Conservation (phyloP, 2,329 filamentous ascomycete species). For the Coniochaeta sp. region DNA sequence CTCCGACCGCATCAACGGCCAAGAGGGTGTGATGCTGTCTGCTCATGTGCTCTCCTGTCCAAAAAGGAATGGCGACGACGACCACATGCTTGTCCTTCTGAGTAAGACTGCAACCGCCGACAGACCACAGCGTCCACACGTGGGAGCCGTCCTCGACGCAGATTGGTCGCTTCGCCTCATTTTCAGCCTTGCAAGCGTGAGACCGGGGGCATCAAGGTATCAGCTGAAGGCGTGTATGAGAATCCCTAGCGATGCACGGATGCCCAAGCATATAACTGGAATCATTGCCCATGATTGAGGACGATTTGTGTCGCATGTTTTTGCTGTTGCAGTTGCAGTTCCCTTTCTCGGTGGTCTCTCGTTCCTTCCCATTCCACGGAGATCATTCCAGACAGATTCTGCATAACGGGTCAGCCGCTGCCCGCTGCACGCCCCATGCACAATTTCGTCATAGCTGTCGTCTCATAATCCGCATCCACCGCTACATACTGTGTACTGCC, state of each 20-base stretch:
- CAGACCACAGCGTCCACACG: neutral
- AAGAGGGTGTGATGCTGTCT: neutral
- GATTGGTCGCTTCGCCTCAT: neutral
- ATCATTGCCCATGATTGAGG: no score
- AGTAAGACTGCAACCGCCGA: neutral
- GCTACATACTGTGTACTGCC: no score
- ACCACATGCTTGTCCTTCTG: neutral
- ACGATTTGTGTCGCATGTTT: neutral
- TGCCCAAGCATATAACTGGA: neutral
- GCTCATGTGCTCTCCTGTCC: neutral
- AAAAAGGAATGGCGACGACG: neutral
- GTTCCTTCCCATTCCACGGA: neutral
- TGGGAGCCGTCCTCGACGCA: neutral
- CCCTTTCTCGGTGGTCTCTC: neutral
- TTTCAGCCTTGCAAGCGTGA: neutral
- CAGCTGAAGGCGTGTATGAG: neutral
- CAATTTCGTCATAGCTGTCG: neutral
- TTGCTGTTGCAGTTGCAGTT: neutral
- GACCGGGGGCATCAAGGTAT: neutral
- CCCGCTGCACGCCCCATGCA: neutral
- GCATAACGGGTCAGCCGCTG: neutral
- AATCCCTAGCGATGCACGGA: neutral
- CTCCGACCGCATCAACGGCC: neutral
- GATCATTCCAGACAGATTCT: neutral
- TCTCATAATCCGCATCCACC: neutral